These are phyloP conservation scores for Strigomonas culicis DNA, from an alignment of 208 protist species.

Conservation along the genomic window DNA sequence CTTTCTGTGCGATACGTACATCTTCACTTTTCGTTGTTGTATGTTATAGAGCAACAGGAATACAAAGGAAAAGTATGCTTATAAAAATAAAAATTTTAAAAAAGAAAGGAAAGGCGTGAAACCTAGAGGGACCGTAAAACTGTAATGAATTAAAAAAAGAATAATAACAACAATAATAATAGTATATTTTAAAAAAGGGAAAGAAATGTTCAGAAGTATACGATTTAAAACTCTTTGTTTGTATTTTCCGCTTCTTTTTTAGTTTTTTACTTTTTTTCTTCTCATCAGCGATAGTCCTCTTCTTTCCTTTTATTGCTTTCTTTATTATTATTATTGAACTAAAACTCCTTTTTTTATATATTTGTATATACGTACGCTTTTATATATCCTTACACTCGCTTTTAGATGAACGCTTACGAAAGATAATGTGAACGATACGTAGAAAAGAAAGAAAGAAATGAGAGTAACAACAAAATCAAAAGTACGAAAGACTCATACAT, in stretches of 20 bases:
- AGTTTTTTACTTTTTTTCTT: background rate
- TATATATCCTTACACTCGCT: too few relatives aligned
- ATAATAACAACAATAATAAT: too few relatives aligned
- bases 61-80: background rate
- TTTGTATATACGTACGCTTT: background rate
- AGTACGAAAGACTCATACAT: background rate
- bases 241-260: background rate
- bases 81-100: background rate
- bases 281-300: background rate
- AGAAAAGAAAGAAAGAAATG: conserved; percentile 8
- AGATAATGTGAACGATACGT: conserved; percentile 6
- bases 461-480: conserved; percentile 8
- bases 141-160: background rate
- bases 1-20: background rate
- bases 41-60: background rate
- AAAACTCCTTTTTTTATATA: background rate
- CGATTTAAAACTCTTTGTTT: background rate
- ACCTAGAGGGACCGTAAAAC: background rate
- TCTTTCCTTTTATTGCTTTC: background rate
- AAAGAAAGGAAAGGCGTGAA: background rate
- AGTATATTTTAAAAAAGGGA: background rate
- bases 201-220: background rate
- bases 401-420: conserved; percentile 1
- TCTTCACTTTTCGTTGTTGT: background rate
- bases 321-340: conserved; percentile 1